Percentiles rank a stretch among this genome's conserved stretches.
Conservation (phyloP, 1,284 basidiomycete genomes). For the Leccinum subrobustum region DNA sequence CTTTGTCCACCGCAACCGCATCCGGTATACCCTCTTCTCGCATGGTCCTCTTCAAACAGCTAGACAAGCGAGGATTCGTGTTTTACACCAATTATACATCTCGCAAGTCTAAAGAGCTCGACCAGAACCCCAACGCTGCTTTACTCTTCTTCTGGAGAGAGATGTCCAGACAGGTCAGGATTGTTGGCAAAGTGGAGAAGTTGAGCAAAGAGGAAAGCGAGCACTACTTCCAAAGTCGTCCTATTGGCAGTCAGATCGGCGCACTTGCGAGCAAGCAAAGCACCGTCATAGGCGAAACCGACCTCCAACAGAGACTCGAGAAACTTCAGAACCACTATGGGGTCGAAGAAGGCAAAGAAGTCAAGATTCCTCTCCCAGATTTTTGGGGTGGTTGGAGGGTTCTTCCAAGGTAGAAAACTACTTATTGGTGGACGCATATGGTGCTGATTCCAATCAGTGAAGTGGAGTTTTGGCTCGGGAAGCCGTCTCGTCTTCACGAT, state of each 20-base stretch:
- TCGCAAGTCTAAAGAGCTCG: conserved; percentile 84
- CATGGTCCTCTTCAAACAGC: conserved; percentile 89
- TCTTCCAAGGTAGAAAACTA: conserved; percentile 67
- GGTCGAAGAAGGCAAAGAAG: conserved; percentile 41
- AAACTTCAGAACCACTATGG: conserved; percentile 63
- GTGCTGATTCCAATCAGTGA: conserved; percentile 39
- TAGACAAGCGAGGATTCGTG: conserved; percentile 84
- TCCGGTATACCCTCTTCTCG: conserved; percentile 81
- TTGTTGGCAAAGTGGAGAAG: conserved; percentile 84
- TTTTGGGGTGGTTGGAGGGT: conserved; percentile 98
- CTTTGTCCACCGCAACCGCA: conserved; percentile 76
- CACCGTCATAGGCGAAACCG: conserved; percentile 66
- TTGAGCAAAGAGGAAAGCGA: conserved; percentile 70
- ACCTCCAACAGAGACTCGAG: conserved; percentile 64
- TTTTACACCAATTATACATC: conserved; percentile 98
- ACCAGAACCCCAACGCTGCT: conserved; percentile 75
- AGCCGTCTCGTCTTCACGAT: conserved; percentile 88
- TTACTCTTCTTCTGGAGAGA: conserved; percentile 93
- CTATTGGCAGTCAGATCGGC: conserved; percentile 82
- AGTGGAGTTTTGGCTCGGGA: conserved; percentile 93
- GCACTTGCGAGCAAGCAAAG: conserved; percentile 95
- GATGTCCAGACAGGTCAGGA: conserved; percentile 78
- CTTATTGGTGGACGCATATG: not conserved
- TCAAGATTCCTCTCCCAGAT: conserved; percentile 76
- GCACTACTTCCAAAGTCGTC: conserved; percentile 84